Conservation (phyloP, 176 grass and related monocot species). For the Alopecurus myosuroides region DNA sequence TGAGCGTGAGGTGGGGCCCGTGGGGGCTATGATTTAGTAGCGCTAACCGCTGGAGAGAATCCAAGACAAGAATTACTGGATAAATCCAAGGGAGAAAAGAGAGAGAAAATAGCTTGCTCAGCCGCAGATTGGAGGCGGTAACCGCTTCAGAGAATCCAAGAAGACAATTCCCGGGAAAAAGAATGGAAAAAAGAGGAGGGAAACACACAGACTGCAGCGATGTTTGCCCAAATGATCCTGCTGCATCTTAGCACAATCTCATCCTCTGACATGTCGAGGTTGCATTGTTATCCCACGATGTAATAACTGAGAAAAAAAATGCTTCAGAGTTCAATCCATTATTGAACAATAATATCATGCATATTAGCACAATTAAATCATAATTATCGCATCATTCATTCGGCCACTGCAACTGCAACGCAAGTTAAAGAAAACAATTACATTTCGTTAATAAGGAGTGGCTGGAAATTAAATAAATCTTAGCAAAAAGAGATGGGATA, state of each 20-base stretch:
- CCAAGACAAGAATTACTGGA: background rate
- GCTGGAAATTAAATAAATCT: background rate
- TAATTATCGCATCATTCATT: background rate
- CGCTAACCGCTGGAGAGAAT: constrained; percentile 18
- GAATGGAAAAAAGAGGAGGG: background rate
- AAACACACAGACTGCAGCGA: background rate
- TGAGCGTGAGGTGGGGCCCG: background rate
- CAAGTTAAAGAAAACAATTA: background rate
- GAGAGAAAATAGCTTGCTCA: background rate
- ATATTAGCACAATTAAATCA: background rate
- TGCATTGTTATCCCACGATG: background rate
- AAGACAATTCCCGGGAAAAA: background rate
- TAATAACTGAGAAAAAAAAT: background rate
- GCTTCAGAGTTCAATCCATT: background rate
- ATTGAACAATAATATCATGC: background rate
- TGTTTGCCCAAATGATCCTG: too few species aligned
- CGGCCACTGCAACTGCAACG: background rate
- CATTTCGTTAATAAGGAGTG: background rate
- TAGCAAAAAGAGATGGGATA: background rate
- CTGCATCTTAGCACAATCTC: too few species aligned
- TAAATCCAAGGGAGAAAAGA: background rate
- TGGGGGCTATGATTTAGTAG: background rate
- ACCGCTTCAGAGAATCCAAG: constrained; percentile 26
- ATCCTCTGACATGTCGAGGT: background rate
- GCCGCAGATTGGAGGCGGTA: background rate